Percentiles rank a stretch among this genome's conserved stretches.
These are phyloP conservation scores for Tetrahymena borealis DNA, from an alignment of 73 alveolate species.

Conservation along the genomic window DNA sequence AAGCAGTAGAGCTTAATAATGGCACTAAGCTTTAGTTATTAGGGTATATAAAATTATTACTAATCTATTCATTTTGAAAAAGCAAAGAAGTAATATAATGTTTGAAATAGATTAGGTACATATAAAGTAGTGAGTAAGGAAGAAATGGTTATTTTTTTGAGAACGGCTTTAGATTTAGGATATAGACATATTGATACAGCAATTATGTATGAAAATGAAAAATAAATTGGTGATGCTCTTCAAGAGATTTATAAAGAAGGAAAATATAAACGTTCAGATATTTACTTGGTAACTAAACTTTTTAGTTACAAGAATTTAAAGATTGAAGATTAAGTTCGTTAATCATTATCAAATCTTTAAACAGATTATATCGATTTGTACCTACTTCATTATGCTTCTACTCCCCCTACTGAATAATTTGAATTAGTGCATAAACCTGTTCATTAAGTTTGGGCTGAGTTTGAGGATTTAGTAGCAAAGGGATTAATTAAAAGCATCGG, in stretches of 20 bases:
- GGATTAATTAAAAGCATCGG: constrained; percentile 70
- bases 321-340: constrained; percentile 54
- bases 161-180: constrained; percentile 41
- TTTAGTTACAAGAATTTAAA: constrained; percentile 46
- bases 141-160: background rate
- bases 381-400: constrained; percentile 68
- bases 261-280: constrained; percentile 62
- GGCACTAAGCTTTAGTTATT: background rate
- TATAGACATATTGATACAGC: constrained; percentile 75
- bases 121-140: background rate
- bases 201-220: constrained; percentile 63
- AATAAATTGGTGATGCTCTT: constrained; percentile 66
- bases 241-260: constrained; percentile 58
- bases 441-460: constrained; percentile 52
- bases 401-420: constrained; percentile 20
- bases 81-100: too few species aligned
- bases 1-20: background rate
- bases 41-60: background rate
- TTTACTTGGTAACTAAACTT: constrained; percentile 61
- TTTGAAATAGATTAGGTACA: background rate
- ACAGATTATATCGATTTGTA: constrained; percentile 75
- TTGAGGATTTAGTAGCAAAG: constrained; percentile 53
- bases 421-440: constrained; percentile 26
- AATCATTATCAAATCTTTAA: constrained; percentile 49
- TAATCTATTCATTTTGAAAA: background rate